Percentiles rank a stretch among this genome's conserved stretches.
phyloP scores from a whole-genome alignment of 495 filamentous ascomycete species.

The Penicillium salamii region DNA sequence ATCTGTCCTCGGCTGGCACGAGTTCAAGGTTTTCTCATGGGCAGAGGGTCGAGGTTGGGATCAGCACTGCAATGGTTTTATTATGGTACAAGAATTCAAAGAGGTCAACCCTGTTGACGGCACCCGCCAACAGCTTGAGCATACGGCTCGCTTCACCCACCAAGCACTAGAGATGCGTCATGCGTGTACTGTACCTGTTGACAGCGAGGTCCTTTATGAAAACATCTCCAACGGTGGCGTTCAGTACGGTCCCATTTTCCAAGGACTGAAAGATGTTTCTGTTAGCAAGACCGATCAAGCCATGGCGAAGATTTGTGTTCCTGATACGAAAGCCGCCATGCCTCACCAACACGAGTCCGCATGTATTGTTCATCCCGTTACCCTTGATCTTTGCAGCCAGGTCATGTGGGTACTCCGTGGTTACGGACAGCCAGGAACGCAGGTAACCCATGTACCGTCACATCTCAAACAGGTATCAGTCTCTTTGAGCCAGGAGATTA shows the following conservation, averaged over 20 bases:
- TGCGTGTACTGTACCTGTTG: constrained; percentile 11
- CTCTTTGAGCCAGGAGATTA: constrained; percentile 10
- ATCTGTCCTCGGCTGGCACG: constrained; percentile 38
- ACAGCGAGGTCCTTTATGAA: constrained; percentile 16
- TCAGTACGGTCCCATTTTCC: constrained; percentile 36
- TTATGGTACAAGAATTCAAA: constrained; percentile 27
- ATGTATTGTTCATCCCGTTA: constrained; percentile 43
- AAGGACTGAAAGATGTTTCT: constrained; percentile 27
- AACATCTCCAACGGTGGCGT: constrained; percentile 27
- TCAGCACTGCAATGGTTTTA: constrained; percentile 40
- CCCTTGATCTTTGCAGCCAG: constrained; percentile 46
- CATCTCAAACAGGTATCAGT: constrained; percentile 20
- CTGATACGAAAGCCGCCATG: constrained; percentile 48
- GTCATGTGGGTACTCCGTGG: constrained; percentile 25
- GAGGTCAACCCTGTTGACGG: constrained; percentile 29
- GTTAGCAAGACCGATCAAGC: constrained; percentile 10
- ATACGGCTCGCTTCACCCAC: background rate
- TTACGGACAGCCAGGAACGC: constrained; percentile 15
- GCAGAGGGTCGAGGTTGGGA: constrained; percentile 34
- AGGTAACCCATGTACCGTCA: constrained; percentile 19
- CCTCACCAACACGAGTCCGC: constrained; percentile 42
- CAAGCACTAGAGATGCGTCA: constrained; percentile 3
- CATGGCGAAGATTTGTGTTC: constrained; percentile 34
- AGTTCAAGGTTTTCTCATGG: constrained; percentile 41
- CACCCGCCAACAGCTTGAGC: constrained; percentile 5